These are phyloP conservation scores for Craterostigma plantagineum DNA, from an alignment of 257 asterid species.

Conservation along the genomic window DNA sequence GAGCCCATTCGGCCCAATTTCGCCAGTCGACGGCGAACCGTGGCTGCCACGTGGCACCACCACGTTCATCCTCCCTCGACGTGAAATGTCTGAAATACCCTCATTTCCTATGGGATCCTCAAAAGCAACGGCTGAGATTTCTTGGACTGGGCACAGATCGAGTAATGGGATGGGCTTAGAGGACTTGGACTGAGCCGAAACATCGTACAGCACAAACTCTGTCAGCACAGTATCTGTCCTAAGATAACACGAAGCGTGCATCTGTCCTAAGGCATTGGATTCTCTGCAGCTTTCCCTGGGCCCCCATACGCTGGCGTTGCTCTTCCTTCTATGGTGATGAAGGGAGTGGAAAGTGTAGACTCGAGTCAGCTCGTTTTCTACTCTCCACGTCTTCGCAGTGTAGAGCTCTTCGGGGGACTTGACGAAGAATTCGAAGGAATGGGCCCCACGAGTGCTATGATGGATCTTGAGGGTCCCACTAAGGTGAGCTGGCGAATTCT, in stretches of 20 bases:
- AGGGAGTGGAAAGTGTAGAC: constrained; percentile 66
- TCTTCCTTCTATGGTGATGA: constrained; percentile 29
- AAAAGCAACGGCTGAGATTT: constrained; percentile 55
- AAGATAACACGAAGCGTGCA: constrained; percentile 53
- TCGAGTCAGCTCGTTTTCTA: constrained; percentile 40
- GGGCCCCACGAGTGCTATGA: constrained; percentile 32
- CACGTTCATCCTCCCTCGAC: constrained; percentile 34
- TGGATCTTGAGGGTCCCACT: constrained; percentile 46
- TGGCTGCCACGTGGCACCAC: constrained; percentile 82
- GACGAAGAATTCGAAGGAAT: constrained; percentile 52
- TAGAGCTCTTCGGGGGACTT: constrained; percentile 50
- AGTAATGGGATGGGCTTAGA: constrained; percentile 20
- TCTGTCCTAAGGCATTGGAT: constrained; percentile 46
- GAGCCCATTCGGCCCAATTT: constrained; percentile 51
- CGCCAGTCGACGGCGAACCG: constrained; percentile 41
- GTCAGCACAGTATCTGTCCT: constrained; percentile 58
- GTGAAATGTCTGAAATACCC: constrained; percentile 7
- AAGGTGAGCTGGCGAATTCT: constrained; percentile 52
- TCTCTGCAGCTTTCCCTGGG: constrained; percentile 2
- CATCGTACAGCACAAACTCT: constrained; percentile 57
- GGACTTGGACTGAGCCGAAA: constrained; percentile 9
- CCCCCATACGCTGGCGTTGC: constrained; percentile 18
- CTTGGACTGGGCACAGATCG: constrained; percentile 43
- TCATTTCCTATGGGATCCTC: constrained; percentile 35
- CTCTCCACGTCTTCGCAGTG: constrained; percentile 54